Evolutionary conservation across 306 rosid genomes (phyloP), one percentile per base, ranked within the genome.

Genomic region (Cicer judaicum): DNA sequence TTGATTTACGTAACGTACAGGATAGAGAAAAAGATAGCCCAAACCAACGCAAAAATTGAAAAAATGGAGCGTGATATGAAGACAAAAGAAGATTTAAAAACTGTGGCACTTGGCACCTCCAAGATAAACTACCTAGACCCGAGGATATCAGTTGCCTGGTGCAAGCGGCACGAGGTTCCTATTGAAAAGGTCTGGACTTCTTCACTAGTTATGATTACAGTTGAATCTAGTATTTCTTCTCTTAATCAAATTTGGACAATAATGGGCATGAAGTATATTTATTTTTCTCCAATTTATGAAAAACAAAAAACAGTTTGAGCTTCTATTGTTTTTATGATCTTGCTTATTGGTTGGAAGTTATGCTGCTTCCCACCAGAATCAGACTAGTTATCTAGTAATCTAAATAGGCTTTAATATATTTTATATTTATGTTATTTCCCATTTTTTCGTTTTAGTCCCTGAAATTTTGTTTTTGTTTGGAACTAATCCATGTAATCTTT

Each of bases 141-240:
- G 10, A 85, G 98, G 75, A 94, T 94, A 84, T 86, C 98, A 0
- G 99, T 94, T 56, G 96, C 99, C 34, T 94, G 99, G 99, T 94
- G 99, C 88, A 94, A 94, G 83, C 91, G 99, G 78, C 96, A 92
- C 24, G 99, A 92, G 76, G 99, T 94, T 80, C 99, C 96, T 7
- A 89, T 92, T 42, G 99, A 94, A 86, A 94, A 94, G 96, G 99
- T 94, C 50, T 41, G 40, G 44, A 11, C 69, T 73, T 74, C 61
- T 65, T 64, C 36, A 24, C 50, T 67, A 56, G 38, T 77, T 21
- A 16, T 8, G 48, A 80, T 48, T 9, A 69, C 61, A 62, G 21
- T 14, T 14, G 11, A 40, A 14, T 40, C 34, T 15, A 40, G 21
- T 63, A 40, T 63, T 63, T 49, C 4, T 80, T 29, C 48, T 72